phyloP scores from a whole-genome alignment of 1,284 basidiomycete genomes.

The Trichosporon coremiiforme region DNA sequence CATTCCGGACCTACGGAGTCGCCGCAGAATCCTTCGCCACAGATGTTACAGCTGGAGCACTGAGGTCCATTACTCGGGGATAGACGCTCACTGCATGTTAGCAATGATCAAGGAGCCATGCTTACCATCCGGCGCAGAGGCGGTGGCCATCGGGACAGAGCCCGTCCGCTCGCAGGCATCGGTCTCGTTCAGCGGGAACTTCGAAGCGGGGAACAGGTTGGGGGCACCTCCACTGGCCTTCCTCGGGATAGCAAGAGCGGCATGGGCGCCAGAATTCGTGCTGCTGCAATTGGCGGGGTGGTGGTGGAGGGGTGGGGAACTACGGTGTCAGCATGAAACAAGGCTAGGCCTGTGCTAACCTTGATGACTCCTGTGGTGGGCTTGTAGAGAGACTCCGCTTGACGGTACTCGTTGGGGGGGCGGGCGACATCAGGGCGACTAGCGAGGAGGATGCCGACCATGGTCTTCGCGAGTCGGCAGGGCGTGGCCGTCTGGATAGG shows the following conservation, averaged over 20 bases:
- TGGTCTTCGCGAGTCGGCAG: conserved; percentile 31
- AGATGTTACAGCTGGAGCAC: conserved; percentile 31
- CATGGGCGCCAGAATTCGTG: conserved; percentile 36
- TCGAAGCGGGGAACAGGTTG: conserved; percentile 35
- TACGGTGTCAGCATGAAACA: conserved; percentile 22
- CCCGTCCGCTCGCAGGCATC: conserved; percentile 31
- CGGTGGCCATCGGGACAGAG: conserved; percentile 35
- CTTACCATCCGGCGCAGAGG: conserved; percentile 36
- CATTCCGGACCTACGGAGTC: conserved; percentile 23
- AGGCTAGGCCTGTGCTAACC: conserved; percentile 17
- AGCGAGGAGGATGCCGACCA: conserved; percentile 32
- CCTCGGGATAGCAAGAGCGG: conserved; percentile 34
- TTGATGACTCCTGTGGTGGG: conserved; percentile 25
- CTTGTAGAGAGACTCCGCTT: conserved; percentile 29
- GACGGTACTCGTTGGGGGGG: conserved; percentile 29
- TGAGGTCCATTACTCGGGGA: conserved; percentile 29
- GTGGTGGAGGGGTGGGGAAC: conserved; percentile 34
- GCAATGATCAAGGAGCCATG: neutral
- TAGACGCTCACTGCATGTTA: conserved; percentile 30
- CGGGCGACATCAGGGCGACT: conserved; percentile 28
- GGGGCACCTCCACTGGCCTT: conserved; percentile 33
- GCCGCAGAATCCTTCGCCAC: conserved; percentile 37
- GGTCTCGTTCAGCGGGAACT: conserved; percentile 29
- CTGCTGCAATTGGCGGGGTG: conserved; percentile 25
- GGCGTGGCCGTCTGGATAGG: conserved; percentile 33